Evolutionary conservation across 1,284 basidiomycete genomes (phyloP), one percentile per base, ranked within the genome.

Genomic region (Irpex lacteus): DNA sequence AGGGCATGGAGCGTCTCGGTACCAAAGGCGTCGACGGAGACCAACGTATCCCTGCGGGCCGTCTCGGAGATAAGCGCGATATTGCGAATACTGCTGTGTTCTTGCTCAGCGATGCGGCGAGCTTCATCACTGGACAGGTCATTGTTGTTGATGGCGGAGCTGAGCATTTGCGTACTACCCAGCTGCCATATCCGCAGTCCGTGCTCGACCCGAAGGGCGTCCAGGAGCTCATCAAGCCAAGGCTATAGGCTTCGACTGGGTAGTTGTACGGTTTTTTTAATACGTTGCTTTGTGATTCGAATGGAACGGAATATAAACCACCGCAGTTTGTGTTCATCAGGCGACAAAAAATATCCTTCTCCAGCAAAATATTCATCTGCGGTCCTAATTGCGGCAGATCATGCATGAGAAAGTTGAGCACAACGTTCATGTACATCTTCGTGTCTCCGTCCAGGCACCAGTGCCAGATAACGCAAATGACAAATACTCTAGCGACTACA

Each of bases 21-120:
- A 79, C 83, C 57, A 78, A 82, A 68, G 75, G 78, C 55, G 21
- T 54, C 9, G 64, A 50, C 38, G 60, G 69, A 21, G 64, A 66
- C 54, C 64, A 52, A 54, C 21, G 11, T 32, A 81, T 81, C 60
- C 90, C 91, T 1, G 78, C 87, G 2, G 91, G 91, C 34, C 84
- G 92, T 36, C 70, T 82, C 64, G 94, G 94, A 19, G 78, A 85
- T 65, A 76, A 86, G 57, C 78, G 83, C 62, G 96, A 99, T 73
- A 82, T 96, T 66, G 94, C 89, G 1, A 92, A 94, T 72, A 85
- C 90, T 2, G 82, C 90, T 0, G 81, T 96, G 2, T 98, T 93
- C 79, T 81, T 99, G 52, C 96, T 98, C 80, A 95, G 94, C 67
- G 87, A 89, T 56, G 95, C 95, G 0, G 95, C 94, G 1, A 82